Evolutionary conservation across 441 rosid species (phyloP).

Genomic region (Melastoma candidum): DNA sequence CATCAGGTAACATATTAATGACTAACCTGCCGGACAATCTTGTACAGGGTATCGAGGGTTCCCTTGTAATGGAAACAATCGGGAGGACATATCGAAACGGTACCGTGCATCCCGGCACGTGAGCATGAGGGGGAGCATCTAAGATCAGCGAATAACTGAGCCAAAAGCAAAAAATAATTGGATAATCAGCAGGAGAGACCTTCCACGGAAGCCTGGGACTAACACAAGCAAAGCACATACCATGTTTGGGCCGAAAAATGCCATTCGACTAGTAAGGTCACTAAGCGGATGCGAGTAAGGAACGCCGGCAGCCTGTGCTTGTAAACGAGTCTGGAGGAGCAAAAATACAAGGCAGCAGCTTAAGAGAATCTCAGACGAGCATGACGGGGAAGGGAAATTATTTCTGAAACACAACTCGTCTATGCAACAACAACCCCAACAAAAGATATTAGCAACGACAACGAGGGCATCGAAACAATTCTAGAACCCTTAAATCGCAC

Average conservation of each 20-base stretch:
- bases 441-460: neutral
- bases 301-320: slow-evolving; percentile 95
- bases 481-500: no score
- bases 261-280: slow-evolving; percentile 63
- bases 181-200: neutral
- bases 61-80: slow-evolving; percentile 97
- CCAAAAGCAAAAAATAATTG: slow-evolving; percentile 6
- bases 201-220: no score
- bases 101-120: slow-evolving; percentile 95
- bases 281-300: slow-evolving; percentile 87
- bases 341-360: no score
- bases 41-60: slow-evolving; percentile 82
- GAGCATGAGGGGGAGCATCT: slow-evolving; percentile 96
- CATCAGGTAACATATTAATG: neutral
- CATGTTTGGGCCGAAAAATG: slow-evolving; percentile 85
- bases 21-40: slow-evolving; percentile 86
- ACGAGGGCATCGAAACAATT: no score
- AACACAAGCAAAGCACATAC: slow-evolving; percentile 21
- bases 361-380: no score
- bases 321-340: slow-evolving; percentile 67
- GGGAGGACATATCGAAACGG: slow-evolving; percentile 93
- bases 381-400: no score
- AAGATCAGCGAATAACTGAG: slow-evolving; percentile 84
- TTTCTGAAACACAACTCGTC: no score
- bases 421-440: neutral